These are phyloP conservation scores for Penicillium sp. DNA, from an alignment of 2,329 filamentous ascomycete genomes.

Conservation along the genomic window DNA sequence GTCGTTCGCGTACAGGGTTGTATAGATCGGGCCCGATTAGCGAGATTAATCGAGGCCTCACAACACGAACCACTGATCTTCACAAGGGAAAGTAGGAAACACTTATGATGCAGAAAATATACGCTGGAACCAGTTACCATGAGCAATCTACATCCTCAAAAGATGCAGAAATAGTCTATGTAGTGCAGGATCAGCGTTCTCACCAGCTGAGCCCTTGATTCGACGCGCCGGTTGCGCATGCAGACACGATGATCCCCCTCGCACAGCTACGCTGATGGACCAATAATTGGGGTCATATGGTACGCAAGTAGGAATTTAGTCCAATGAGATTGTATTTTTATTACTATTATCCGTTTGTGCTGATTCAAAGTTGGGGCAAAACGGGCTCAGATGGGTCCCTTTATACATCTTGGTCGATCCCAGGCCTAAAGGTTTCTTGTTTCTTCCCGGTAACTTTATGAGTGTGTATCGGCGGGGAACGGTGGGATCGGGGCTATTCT, in stretches of 20 bases:
- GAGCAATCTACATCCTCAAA: background rate
- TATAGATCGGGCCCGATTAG: constrained; percentile 12
- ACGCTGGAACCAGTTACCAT: background rate
- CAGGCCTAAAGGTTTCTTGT: too few relatives aligned
- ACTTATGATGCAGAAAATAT: background rate
- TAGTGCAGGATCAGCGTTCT: constrained; percentile 8
- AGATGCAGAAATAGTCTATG: background rate
- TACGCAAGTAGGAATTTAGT: background rate
- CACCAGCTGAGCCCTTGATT: constrained; percentile 6
- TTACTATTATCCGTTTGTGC: background rate
- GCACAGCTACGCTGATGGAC: background rate
- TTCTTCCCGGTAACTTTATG: background rate
- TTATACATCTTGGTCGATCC: background rate
- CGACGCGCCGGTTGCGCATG: constrained; percentile 4
- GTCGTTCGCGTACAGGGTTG: background rate
- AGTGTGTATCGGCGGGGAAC: background rate
- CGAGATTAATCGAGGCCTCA: constrained; percentile 4
- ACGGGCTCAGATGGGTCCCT: background rate
- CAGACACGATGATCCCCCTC: background rate
- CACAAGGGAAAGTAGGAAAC: background rate
- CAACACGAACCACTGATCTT: constrained; percentile 8
- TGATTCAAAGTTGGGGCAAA: background rate
- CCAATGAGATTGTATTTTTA: background rate
- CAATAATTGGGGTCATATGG: background rate
- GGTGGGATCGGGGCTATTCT: background rate